Conservation (phyloP, 139 green algal genomes). For the Chlorella sp. region DNA sequence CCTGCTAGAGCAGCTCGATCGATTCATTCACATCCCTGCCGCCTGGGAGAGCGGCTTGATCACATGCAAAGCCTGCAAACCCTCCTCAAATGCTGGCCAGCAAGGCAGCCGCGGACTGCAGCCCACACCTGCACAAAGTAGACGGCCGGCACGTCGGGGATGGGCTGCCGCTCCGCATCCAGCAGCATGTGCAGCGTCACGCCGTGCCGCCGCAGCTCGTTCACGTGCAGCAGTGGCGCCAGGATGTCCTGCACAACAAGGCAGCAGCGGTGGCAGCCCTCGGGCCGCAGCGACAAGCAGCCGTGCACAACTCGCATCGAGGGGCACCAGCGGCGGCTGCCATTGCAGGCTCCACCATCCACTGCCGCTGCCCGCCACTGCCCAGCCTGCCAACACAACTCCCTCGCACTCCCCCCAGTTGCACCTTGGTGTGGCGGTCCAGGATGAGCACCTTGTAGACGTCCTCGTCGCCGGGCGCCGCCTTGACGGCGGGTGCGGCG, state of each 20-base stretch:
- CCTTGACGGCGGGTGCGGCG: constrained; percentile 3
- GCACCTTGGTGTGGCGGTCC: constrained; percentile 75
- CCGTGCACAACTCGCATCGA: too few species aligned
- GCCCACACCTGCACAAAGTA: constrained; percentile 86
- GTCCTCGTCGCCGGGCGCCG: constrained; percentile 34
- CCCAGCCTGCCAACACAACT: not conserved
- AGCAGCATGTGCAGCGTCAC: constrained; percentile 96
- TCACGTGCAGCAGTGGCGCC: constrained; percentile 91
- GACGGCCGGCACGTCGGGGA: constrained; percentile 96
- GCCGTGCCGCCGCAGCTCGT: constrained; percentile 90
- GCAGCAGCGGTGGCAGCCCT: too few species aligned
- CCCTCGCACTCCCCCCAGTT: not conserved
- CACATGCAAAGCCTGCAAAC: too few species aligned
- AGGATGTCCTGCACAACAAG: constrained; percentile 95
- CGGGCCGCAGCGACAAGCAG: too few species aligned
- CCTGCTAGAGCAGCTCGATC: too few species aligned
- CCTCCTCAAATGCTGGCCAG: too few species aligned
- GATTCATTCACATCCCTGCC: too few species aligned
- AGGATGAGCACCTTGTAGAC: constrained; percentile 97
- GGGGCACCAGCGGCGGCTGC: too few species aligned
- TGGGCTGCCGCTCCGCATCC: constrained; percentile 88
- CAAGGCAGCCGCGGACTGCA: too few species aligned
- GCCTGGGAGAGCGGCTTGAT: too few species aligned
- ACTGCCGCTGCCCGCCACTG: not conserved
- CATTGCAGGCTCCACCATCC: not conserved